Percentiles rank a stretch among this genome's conserved stretches.
Conservation (phyloP, 2,329 filamentous ascomycete species). For the Fusarium sp. region DNA sequence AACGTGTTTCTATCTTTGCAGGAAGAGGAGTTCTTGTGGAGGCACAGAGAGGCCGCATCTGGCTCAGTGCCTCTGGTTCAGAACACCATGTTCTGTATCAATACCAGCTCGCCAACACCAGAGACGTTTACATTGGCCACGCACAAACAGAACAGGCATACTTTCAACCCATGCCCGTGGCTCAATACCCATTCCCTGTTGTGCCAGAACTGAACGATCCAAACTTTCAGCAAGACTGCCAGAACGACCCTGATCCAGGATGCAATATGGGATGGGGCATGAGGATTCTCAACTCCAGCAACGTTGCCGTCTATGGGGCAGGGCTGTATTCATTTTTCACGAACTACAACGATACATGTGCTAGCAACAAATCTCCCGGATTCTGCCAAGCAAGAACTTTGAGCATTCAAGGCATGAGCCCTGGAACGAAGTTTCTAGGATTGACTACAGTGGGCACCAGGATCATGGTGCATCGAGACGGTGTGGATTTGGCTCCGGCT, state of each 20-base stretch:
- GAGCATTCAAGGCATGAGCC: constrained; percentile 35
- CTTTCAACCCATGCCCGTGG: constrained; percentile 72
- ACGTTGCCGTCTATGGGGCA: constrained; percentile 68
- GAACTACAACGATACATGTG: constrained; percentile 65
- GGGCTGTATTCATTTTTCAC: constrained; percentile 76
- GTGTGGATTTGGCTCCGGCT: constrained; percentile 33
- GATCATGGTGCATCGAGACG: constrained; percentile 40
- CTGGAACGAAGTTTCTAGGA: constrained; percentile 39
- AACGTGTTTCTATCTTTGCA: constrained; percentile 61
- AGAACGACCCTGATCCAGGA: constrained; percentile 55
- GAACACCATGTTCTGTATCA: constrained; percentile 76
- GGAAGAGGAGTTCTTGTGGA: constrained; percentile 62
- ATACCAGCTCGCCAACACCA: constrained; percentile 70
- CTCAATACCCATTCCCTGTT: constrained; percentile 64
- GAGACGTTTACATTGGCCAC: constrained; percentile 69
- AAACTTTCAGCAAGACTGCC: constrained; percentile 35
- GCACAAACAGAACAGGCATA: constrained; percentile 78
- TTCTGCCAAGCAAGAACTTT: constrained; percentile 59
- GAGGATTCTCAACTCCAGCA: constrained; percentile 64
- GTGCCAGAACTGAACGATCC: constrained; percentile 48
- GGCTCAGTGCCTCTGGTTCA: constrained; percentile 71
- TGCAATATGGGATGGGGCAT: constrained; percentile 73
- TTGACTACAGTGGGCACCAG: constrained; percentile 43
- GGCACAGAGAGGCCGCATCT: constrained; percentile 51
- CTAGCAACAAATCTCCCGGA: constrained; percentile 50